Conservation (phyloP, 345 rosid species). For the Dovyalis caffra region DNA sequence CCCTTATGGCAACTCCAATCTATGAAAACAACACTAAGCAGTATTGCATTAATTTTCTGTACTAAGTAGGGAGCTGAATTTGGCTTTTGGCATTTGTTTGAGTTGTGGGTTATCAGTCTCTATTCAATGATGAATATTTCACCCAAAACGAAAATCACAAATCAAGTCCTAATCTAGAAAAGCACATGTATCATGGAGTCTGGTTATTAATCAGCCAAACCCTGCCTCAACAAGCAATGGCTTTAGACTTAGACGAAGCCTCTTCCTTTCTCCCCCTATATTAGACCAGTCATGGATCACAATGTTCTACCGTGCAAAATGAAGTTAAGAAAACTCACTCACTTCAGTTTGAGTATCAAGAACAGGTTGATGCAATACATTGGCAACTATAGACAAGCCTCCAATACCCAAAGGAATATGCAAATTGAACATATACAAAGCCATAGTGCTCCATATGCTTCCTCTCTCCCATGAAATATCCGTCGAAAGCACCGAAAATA, state of each 20-base stretch:
- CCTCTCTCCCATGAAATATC: constrained; percentile 68
- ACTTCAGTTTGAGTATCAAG: constrained; percentile 86
- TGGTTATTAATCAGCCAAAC: not conserved
- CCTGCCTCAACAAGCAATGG: not conserved
- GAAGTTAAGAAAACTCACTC: constrained; percentile 15
- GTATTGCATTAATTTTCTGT: not conserved
- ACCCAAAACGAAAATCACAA: not conserved
- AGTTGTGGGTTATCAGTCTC: not conserved
- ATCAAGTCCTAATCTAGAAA: not conserved
- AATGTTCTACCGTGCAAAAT: not conserved
- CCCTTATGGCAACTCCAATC: not conserved
- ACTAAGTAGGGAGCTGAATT: not conserved
- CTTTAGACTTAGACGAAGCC: not conserved
- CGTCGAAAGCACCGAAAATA: constrained; percentile 52
- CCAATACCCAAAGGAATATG: constrained; percentile 84
- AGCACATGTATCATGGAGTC: not conserved
- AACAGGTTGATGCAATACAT: constrained; percentile 47
- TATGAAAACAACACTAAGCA: not conserved
- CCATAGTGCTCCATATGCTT: constrained; percentile 68
- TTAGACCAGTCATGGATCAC: not conserved
- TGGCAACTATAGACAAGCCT: constrained; percentile 68
- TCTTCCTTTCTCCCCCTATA: no score
- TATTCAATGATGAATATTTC: not conserved
- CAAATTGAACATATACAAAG: constrained; percentile 66
- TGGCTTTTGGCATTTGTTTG: not conserved